Evolutionary conservation across 2,329 filamentous ascomycete genomes (phyloP), one percentile per base, ranked within the genome.

Genomic region (Aspergillus pseudoterreus): DNA sequence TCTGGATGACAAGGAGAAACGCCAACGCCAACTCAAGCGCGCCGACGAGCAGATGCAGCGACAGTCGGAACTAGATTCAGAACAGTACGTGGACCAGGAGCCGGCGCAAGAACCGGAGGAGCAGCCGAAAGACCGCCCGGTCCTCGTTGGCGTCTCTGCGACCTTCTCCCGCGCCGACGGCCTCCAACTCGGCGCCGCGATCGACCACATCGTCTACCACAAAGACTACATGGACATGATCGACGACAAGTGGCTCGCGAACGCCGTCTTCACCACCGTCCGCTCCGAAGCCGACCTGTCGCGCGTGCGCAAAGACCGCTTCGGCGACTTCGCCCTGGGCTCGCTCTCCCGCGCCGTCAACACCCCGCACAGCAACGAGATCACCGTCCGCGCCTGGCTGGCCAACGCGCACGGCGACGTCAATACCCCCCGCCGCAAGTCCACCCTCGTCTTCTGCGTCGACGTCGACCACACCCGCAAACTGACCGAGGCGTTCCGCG

Each of bases 131-230:
- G 15, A 68, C 33, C 77, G 80, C 11, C 86, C 89, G 0, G 81
- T 84, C 15, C 76, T 99, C 12, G 86, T 99, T 11, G 94, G 94
- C 4, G 92, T 99, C 3, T 96, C 92, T 9, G 94, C 94, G 3
- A 87, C 84, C 1, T 79, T 87, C 57, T 84, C 82, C n/a, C 73
- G 92, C 44, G 90, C 90, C 53, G 92, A 97, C 65, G 92, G 92
- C 0, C 74, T 95, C 30, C 84, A 82, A 53, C 78, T 97, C 1
- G 92, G 92, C 1, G 79, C 86, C 11, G 92, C 87, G 30, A 94
- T 97, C 61, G 92, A 97, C 62, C 88, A 95, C 64, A 96, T 97
- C 55, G 92, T 96, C 44, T 97, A 96, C 63, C 92, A 97, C 70
- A 94, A 91, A 59, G 85, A 89, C 63, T 90, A 88, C 56, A 77